phyloP scores from a whole-genome alignment of 345 rosid genomes.

The Salix brachista region DNA sequence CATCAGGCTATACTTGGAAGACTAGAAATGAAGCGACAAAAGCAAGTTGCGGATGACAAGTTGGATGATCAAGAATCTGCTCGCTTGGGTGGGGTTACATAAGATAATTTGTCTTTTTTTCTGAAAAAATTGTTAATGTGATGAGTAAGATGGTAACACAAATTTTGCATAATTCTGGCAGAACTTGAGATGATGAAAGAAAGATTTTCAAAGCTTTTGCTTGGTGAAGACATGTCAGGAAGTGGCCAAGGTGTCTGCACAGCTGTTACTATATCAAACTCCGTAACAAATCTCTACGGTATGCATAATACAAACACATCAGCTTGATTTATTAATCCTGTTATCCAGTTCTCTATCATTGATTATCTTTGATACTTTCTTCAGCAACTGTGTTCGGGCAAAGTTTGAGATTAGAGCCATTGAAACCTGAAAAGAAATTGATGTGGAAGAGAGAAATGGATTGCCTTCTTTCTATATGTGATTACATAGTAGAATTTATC shows the following conservation, averaged over 20 bases:
- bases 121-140: not conserved
- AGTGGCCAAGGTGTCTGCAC: conserved; percentile 93
- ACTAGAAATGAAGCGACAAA: conserved; percentile 34
- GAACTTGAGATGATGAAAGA: conserved; percentile 88
- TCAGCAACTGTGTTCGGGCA: conserved; percentile 95
- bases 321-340: not conserved
- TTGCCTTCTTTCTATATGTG: conserved; percentile 79
- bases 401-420: conserved; percentile 71
- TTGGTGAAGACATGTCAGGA: conserved; percentile 98
- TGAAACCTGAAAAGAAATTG: conserved; percentile 69
- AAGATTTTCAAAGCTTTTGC: conserved; percentile 80
- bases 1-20: conserved; percentile 21
- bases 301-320: not conserved
- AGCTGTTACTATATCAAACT: conserved; percentile 80
- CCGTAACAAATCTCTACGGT: conserved; percentile 96
- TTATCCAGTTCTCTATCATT: not conserved
- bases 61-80: conserved; percentile 43
- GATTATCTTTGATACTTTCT: conserved; percentile 7
- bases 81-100: conserved; percentile 45
- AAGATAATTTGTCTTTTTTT: not conserved
- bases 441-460: conserved; percentile 94
- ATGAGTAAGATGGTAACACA: not conserved
- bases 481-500: conserved; percentile 67
- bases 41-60: conserved; percentile 26
- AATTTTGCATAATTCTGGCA: conserved; percentile 15